Conservation (phyloP, 495 filamentous ascomycete species). For the Tuber aestivum region DNA sequence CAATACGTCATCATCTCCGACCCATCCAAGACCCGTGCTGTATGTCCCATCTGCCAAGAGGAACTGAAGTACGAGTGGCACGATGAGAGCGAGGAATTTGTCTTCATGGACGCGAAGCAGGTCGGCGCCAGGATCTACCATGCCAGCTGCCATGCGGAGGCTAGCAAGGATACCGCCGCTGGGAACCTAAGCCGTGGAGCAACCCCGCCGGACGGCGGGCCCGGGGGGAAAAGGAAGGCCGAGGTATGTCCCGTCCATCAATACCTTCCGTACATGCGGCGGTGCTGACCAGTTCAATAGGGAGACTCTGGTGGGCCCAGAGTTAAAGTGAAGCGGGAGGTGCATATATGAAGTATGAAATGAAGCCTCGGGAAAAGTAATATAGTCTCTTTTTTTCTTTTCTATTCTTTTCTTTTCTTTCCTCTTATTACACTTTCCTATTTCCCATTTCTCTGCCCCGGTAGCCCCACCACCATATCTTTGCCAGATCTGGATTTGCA, state of each 20-base stretch:
- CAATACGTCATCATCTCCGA: slow-evolving; percentile 80
- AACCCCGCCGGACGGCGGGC: slow-evolving; percentile 38
- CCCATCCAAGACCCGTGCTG: slow-evolving; percentile 58
- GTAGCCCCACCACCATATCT: slow-evolving; percentile 1
- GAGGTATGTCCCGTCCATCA: slow-evolving; percentile 36
- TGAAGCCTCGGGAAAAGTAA: slow-evolving; percentile 9
- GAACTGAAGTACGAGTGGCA: slow-evolving; percentile 83
- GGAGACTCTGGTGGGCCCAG: slow-evolving; percentile 38
- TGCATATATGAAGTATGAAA: slow-evolving; percentile 16
- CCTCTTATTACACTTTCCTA: slow-evolving; percentile 8
- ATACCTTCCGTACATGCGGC: neutral
- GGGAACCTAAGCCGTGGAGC: slow-evolving; percentile 35
- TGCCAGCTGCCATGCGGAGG: slow-evolving; percentile 81
- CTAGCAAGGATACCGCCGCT: slow-evolving; percentile 55
- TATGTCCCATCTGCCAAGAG: slow-evolving; percentile 93
- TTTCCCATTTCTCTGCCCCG: neutral
- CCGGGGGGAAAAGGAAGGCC: slow-evolving; percentile 41
- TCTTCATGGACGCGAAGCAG: slow-evolving; percentile 85
- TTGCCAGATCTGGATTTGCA: slow-evolving; percentile 3
- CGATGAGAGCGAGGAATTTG: slow-evolving; percentile 88
- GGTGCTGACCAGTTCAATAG: slow-evolving; percentile 11
- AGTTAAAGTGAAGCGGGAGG: slow-evolving; percentile 39
- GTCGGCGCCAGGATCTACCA: slow-evolving; percentile 79
- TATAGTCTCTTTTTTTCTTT: slow-evolving; percentile 5
- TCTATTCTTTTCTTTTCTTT: slow-evolving; percentile 6